phyloP scores from a whole-genome alignment of 208 protist species.

The Wallacemonas sp. region DNA sequence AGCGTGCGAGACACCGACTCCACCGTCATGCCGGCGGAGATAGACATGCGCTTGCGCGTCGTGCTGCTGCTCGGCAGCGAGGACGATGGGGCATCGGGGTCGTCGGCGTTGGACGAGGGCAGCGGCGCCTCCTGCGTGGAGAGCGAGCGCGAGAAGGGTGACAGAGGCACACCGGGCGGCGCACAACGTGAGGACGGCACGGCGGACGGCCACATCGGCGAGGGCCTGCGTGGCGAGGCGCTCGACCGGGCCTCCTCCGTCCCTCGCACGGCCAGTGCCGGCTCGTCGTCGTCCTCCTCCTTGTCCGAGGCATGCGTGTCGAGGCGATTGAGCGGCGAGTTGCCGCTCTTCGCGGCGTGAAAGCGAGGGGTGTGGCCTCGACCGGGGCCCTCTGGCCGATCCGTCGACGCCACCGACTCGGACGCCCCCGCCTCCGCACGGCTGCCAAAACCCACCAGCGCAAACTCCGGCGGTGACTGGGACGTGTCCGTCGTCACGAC shows the following conservation, averaged over 20 bases:
- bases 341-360: not conserved
- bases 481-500: not conserved
- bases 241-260: no score
- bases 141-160: slow-evolving; percentile 6
- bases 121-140: not conserved
- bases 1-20: slow-evolving; percentile 18
- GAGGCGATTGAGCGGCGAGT: slow-evolving; percentile 1
- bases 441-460: slow-evolving; percentile 3
- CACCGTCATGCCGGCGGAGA: slow-evolving; percentile 10
- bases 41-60: not conserved
- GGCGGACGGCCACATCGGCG: no score
- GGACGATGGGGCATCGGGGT: not conserved
- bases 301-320: not conserved
- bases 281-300: not conserved
- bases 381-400: not conserved
- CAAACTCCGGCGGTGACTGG: slow-evolving; percentile 14
- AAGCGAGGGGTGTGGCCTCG: slow-evolving; percentile 6
- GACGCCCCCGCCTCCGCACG: not conserved
- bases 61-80: not conserved
- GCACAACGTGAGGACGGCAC: not conserved
- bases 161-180: not conserved
- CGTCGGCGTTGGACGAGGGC: not conserved
- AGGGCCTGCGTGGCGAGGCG: no score
- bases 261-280: no score
- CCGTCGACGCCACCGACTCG: no score